These are phyloP conservation scores for Epichloe festucae DNA, from an alignment of 2,329 filamentous ascomycete genomes.

Conservation along the genomic window DNA sequence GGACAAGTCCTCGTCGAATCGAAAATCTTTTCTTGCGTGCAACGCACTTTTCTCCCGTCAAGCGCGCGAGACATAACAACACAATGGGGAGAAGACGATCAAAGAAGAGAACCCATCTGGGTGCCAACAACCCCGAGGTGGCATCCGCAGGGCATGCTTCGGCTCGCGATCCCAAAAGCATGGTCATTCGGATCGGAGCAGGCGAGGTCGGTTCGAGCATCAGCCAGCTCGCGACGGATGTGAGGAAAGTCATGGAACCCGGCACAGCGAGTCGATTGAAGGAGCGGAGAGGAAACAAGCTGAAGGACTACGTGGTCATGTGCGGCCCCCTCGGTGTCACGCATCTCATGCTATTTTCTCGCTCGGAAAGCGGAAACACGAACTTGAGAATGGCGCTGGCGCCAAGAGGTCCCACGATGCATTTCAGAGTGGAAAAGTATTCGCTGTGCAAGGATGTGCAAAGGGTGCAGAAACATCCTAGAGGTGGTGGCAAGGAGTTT, in stretches of 20 bases:
- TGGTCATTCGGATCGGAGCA: conserved; percentile 95
- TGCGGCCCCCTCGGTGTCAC: conserved; percentile 85
- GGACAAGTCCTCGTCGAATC: not conserved
- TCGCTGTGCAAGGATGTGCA: conserved; percentile 85
- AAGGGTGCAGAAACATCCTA: conserved; percentile 69
- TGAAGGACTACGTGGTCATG: conserved; percentile 93
- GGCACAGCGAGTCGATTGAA: conserved; percentile 81
- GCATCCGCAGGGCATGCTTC: conserved; percentile 47
- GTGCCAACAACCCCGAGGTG: conserved; percentile 47
- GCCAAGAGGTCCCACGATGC: conserved; percentile 80
- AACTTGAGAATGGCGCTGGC: conserved; percentile 81
- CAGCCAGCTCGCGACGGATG: conserved; percentile 82
- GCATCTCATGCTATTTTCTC: conserved; percentile 85
- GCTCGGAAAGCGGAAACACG: conserved; percentile 79
- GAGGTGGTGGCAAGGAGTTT: conserved; percentile 75
- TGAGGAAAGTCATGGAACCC: conserved; percentile 89
- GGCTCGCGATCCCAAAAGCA: conserved; percentile 72
- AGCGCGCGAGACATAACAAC: not conserved
- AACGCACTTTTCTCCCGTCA: not conserved
- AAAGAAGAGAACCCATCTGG: conserved; percentile 81
- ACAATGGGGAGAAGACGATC: conserved; percentile 67
- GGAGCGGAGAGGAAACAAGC: conserved; percentile 75
- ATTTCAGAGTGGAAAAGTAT: conserved; percentile 92
- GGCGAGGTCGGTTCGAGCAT: conserved; percentile 86
- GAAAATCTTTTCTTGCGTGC: not conserved